A percentile compares a stretch with the other conserved stretches of the same genome.
Conservation (phyloP, 805 yeast genomes). For the Hanseniaspora pseudoguilliermondii region DNA sequence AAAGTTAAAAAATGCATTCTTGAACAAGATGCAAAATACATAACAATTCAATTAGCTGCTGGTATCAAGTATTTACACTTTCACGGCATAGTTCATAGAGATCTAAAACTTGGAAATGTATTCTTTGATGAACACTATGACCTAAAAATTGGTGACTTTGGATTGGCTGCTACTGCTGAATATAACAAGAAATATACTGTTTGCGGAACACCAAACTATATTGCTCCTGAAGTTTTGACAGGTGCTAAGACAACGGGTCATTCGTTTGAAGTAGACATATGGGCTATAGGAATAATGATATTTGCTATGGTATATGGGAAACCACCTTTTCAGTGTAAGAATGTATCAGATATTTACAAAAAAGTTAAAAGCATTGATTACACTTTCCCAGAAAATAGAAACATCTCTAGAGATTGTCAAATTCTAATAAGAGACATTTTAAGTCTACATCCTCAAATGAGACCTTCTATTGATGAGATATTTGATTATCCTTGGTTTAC, state of each 20-base stretch:
- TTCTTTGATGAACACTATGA: conserved; percentile 90
- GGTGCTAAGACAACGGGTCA: conserved; percentile 74
- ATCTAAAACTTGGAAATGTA: conserved; percentile 87
- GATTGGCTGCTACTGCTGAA: conserved; percentile 88
- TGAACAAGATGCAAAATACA: conserved; percentile 83
- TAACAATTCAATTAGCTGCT: conserved; percentile 85
- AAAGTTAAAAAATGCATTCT: conserved; percentile 71
- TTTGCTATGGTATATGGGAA: conserved; percentile 85
- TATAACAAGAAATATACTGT: conserved; percentile 78
- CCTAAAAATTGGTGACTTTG: conserved; percentile 93
- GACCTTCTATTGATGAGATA: conserved; percentile 73
- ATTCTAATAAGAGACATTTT: conserved; percentile 60
- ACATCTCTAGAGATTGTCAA: conserved; percentile 60
- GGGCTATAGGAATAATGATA: conserved; percentile 97
- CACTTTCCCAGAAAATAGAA: conserved; percentile 57
- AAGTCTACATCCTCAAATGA: conserved; percentile 59
- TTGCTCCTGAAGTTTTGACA: conserved; percentile 92
- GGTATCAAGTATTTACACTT: conserved; percentile 88
- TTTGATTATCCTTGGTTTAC: conserved; percentile 77
- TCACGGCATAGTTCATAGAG: conserved; percentile 88
- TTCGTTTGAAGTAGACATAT: conserved; percentile 85
- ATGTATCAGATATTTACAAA: conserved; percentile 82
- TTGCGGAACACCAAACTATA: conserved; percentile 97
- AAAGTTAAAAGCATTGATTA: conserved; percentile 76
- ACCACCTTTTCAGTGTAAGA: conserved; percentile 96